Evolutionary conservation across 2,329 filamentous ascomycete species (phyloP).

Genomic region (Aspergillus nomiae): DNA sequence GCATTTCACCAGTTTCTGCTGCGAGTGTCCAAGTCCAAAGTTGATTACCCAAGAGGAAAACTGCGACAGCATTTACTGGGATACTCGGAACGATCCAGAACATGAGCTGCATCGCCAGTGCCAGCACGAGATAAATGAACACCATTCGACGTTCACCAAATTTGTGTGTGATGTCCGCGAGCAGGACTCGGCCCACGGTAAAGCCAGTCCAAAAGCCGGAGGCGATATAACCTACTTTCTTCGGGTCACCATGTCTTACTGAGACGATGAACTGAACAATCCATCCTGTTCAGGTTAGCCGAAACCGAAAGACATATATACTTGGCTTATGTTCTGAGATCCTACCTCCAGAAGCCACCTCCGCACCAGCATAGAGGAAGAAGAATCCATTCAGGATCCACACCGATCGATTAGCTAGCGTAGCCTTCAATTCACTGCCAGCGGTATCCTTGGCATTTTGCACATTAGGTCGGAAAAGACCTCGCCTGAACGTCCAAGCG

Average conservation of each 20-base stretch:
- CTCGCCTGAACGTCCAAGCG: conserved; percentile 22
- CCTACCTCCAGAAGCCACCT: conserved; percentile 27
- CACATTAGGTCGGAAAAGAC: conserved; percentile 24
- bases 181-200: conserved; percentile 23
- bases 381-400: conserved; percentile 29
- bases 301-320: background rate
- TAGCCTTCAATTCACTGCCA: conserved; percentile 21
- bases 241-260: conserved; percentile 23
- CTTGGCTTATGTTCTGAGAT: background rate
- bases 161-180: conserved; percentile 26
- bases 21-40: background rate
- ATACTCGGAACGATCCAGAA: conserved; percentile 28
- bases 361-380: conserved; percentile 27
- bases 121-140: conserved; percentile 22
- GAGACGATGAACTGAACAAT: conserved; percentile 27
- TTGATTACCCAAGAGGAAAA: conserved; percentile 25
- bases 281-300: conserved; percentile 19
- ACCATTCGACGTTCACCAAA: conserved; percentile 28
- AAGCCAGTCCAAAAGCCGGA: conserved; percentile 28
- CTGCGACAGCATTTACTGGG: conserved; percentile 23
- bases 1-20: background rate
- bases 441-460: conserved; percentile 22
- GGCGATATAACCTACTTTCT: conserved; percentile 27
- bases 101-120: conserved; percentile 22
- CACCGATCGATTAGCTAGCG: conserved; percentile 19